Conservation (phyloP, 139 green algal genomes). For the Chlorella sp. region DNA sequence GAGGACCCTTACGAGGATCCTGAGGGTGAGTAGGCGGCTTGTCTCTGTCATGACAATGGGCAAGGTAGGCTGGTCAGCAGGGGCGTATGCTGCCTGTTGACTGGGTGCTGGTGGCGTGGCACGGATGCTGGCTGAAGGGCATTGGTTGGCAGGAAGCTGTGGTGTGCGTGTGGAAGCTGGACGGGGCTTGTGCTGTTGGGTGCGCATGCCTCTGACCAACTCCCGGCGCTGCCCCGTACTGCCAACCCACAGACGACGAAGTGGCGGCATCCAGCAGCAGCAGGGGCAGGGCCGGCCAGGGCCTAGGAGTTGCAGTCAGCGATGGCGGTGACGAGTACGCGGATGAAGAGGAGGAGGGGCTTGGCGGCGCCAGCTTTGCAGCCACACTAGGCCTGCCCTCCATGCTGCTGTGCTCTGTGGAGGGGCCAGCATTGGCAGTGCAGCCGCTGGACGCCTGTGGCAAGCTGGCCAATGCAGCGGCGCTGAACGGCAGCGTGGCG, state of each 20-base stretch:
- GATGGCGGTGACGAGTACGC: neutral
- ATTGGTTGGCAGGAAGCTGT: too few relatives aligned
- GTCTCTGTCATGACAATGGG: too few relatives aligned
- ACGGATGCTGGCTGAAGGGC: too few relatives aligned
- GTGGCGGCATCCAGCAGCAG: neutral
- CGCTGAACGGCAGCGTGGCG: conserved; percentile 49
- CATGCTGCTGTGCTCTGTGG: neutral
- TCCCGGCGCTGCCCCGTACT: too few relatives aligned
- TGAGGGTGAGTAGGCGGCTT: neutral
- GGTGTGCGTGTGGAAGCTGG: too few relatives aligned
- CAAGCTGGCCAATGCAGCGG: conserved; percentile 1
- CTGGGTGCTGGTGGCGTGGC: too few relatives aligned
- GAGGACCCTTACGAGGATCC: conserved; percentile 18
- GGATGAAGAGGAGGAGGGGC: neutral
- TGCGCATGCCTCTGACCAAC: too few relatives aligned
- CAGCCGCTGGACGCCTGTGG: conserved; percentile 57
- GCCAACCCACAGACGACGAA: neutral
- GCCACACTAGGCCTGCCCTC: neutral
- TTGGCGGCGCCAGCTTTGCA: neutral
- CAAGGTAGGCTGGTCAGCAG: too few relatives aligned
- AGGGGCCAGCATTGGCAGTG: conserved; percentile 34
- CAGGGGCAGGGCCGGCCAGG: neutral
- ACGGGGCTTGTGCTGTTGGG: too few relatives aligned
- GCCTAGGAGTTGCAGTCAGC: neutral
- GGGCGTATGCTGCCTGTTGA: too few relatives aligned